Evolutionary conservation across 306 rosid species (phyloP).

Genomic region (Vicia villosa): DNA sequence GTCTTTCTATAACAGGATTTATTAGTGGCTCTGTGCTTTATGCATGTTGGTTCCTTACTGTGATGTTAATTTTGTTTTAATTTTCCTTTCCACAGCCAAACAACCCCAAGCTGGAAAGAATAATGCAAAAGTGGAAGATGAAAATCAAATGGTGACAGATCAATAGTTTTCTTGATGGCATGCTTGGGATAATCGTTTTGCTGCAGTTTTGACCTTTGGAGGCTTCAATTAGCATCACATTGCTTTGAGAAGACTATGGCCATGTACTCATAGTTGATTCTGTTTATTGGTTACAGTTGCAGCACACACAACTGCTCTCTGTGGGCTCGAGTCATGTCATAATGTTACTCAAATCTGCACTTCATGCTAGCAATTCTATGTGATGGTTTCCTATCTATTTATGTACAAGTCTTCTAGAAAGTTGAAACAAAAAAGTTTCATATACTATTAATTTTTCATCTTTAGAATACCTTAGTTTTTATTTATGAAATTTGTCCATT

Average conservation of each 20-base stretch:
- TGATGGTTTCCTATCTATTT: constrained; percentile 5
- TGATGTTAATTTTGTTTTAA: neutral
- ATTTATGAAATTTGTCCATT: neutral
- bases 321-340: neutral
- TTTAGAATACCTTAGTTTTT: neutral
- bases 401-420: neutral
- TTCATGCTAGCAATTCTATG: constrained; percentile 8
- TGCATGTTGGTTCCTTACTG: constrained; percentile 9
- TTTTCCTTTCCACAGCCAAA: constrained; percentile 42
- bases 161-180: constrained; percentile 30
- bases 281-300: constrained; percentile 12
- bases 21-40: neutral
- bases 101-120: constrained; percentile 35
- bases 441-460: constrained; percentile 12
- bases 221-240: constrained; percentile 12
- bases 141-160: constrained; percentile 40
- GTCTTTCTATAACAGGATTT: neutral
- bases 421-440: constrained; percentile 24
- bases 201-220: constrained; percentile 5
- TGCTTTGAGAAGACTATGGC: constrained; percentile 21
- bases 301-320: neutral
- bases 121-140: constrained; percentile 35
- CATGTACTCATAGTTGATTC: constrained; percentile 8
- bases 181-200: constrained; percentile 23
- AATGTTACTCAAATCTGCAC: constrained; percentile 7